Evolutionary conservation across 441 rosid species (phyloP).

Genomic region (Erodium moschatum): DNA sequence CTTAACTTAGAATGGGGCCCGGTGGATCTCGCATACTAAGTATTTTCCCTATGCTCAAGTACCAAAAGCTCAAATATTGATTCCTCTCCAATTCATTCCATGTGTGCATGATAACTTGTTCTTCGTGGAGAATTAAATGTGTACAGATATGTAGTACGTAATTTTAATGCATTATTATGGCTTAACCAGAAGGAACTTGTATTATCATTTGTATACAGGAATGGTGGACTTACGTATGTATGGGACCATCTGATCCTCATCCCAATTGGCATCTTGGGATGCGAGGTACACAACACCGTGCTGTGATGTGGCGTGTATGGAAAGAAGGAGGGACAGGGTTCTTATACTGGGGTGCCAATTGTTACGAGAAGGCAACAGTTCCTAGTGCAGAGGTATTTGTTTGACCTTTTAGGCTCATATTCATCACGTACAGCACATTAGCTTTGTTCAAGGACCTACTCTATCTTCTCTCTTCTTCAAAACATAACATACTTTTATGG

Average conservation of each 20-base stretch:
- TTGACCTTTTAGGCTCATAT: constrained; percentile 5
- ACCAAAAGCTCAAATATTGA: too few species aligned
- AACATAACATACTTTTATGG: constrained; percentile 2
- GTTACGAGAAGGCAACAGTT: constrained; percentile 83
- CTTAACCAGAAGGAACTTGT: constrained; percentile 11
- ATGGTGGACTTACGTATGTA: constrained; percentile 96
- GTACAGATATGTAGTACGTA: neutral
- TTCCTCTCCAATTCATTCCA: neutral
- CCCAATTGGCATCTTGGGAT: constrained; percentile 97
- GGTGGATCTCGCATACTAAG: too few species aligned
- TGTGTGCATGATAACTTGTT: neutral
- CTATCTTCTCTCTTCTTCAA: neutral
- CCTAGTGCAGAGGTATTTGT: constrained; percentile 76
- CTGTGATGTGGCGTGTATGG: constrained; percentile 98
- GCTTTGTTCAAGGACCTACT: neutral
- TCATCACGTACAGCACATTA: neutral
- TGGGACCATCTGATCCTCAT: constrained; percentile 96
- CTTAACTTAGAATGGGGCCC: neutral
- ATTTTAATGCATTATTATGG: neutral
- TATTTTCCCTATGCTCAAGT: too few species aligned
- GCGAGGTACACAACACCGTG: constrained; percentile 96
- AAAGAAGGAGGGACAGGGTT: constrained; percentile 97
- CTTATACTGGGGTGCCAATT: constrained; percentile 96
- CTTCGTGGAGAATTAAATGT: too few species aligned
- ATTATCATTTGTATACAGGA: constrained; percentile 39